phyloP scores from a whole-genome alignment of 2,329 filamentous ascomycete species.

The Penicillium janthinellum region DNA sequence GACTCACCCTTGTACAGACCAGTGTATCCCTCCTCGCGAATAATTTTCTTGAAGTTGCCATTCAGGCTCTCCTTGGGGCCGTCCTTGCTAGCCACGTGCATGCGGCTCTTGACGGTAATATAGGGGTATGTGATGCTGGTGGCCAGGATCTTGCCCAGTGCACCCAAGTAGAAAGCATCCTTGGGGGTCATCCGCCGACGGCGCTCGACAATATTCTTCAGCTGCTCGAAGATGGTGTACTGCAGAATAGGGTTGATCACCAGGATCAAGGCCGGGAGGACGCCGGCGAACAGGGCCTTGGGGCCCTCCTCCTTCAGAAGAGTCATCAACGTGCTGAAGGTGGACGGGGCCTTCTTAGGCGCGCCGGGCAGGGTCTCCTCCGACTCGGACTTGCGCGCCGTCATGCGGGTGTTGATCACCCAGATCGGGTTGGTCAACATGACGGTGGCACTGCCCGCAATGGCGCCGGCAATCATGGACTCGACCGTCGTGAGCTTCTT shows the following conservation, averaged over 20 bases:
- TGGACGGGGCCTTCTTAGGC: constrained; percentile 64
- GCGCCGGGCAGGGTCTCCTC: constrained; percentile 44
- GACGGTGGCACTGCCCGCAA: constrained; percentile 92
- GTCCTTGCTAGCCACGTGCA: constrained; percentile 83
- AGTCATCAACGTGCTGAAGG: constrained; percentile 76
- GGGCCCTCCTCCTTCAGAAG: constrained; percentile 84
- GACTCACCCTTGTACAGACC: constrained; percentile 86
- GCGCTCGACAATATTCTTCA: constrained; percentile 88
- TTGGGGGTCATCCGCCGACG: constrained; percentile 75
- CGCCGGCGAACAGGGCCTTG: constrained; percentile 83
- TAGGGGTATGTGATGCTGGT: constrained; percentile 96
- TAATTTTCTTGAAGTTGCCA: constrained; percentile 73
- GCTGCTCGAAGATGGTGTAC: constrained; percentile 97
- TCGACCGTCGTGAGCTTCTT: constrained; percentile 88
- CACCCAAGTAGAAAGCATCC: constrained; percentile 87
- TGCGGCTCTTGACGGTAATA: constrained; percentile 97
- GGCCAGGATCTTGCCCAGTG: constrained; percentile 89
- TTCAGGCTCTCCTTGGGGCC: constrained; percentile 80
- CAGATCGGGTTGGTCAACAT: constrained; percentile 98
- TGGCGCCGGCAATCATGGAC: constrained; percentile 90
- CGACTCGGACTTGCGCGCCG: constrained; percentile 71
- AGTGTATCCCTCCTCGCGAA: constrained; percentile 85
- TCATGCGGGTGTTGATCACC: constrained; percentile 99
- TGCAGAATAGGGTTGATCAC: constrained; percentile 98
- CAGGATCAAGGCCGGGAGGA: constrained; percentile 86